Percentiles rank a stretch among this genome's conserved stretches.
Conservation (phyloP, 805 yeast species). For the Deakozyma indianensis region DNA sequence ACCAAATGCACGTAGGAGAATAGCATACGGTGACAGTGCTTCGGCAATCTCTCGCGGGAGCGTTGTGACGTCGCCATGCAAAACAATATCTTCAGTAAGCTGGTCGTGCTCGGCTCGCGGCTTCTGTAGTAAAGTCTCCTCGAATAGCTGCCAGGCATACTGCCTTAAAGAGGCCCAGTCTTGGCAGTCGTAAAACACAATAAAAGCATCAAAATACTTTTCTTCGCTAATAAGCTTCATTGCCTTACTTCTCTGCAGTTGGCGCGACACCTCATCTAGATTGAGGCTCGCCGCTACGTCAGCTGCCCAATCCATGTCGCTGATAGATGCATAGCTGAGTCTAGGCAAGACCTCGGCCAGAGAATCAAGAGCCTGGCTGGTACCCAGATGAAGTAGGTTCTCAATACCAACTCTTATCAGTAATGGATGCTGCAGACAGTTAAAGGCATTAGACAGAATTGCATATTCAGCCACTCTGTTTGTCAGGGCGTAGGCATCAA, state of each 20-base stretch:
- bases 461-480: neutral
- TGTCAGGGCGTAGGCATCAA: neutral
- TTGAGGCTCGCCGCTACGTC: neutral
- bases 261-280: neutral
- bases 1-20: neutral
- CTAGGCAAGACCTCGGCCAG: neutral
- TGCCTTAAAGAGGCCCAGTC: neutral
- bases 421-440: neutral
- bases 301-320: neutral
- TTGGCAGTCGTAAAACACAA: slow-evolving; percentile 1
- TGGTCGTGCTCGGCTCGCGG: neutral
- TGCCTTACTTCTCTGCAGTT: neutral
- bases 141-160: neutral
- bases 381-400: neutral
- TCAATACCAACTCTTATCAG: neutral
- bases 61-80: neutral
- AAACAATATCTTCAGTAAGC: neutral
- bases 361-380: neutral
- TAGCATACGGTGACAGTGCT: slow-evolving; percentile 1
- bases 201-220: neutral
- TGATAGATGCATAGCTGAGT: neutral
- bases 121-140: neutral
- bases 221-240: neutral
- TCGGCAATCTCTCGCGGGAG: neutral
- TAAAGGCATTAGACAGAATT: neutral